Percentiles rank a stretch among this genome's conserved stretches.
Conservation (phyloP, 176 grass and related monocot species). For the Canna indica region DNA sequence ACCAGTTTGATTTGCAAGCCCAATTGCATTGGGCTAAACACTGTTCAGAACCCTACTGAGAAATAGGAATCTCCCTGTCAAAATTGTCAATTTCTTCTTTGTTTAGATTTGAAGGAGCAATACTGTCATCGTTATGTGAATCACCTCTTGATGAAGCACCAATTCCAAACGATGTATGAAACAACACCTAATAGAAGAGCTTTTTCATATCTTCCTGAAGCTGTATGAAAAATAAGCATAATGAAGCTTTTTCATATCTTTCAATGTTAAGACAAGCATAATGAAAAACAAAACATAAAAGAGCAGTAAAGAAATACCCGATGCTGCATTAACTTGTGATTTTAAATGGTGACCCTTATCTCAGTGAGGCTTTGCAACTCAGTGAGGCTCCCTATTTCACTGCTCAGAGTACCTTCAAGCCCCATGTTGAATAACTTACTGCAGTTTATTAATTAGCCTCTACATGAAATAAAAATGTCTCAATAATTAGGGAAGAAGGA, state of each 20-base stretch:
- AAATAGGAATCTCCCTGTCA: slow-evolving; percentile 47
- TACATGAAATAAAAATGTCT: neutral
- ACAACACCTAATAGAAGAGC: too few species aligned
- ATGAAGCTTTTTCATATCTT: too few species aligned
- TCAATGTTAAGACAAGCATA: too few species aligned
- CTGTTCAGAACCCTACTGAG: slow-evolving; percentile 35
- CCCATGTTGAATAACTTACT: slow-evolving; percentile 59
- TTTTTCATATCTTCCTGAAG: too few species aligned
- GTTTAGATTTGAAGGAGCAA: slow-evolving; percentile 40
- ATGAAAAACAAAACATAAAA: too few species aligned
- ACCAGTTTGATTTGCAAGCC: slow-evolving; percentile 34
- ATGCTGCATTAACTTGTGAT: too few species aligned
- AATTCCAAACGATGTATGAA: slow-evolving; percentile 31
- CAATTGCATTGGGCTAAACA: slow-evolving; percentile 26
- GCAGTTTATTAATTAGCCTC: neutral
- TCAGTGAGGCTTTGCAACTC: slow-evolving; percentile 32
- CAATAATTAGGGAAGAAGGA: neutral
- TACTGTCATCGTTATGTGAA: slow-evolving; percentile 59
- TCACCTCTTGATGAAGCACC: slow-evolving; percentile 16
- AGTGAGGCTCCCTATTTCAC: slow-evolving; percentile 49
- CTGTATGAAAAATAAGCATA: too few species aligned
- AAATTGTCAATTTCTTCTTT: slow-evolving; percentile 48
- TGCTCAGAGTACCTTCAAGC: slow-evolving; percentile 38
- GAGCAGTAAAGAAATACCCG: too few species aligned
- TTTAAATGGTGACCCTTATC: too few species aligned